Conservation (phyloP, 2,329 filamentous ascomycete species). For the Fusarium aywerte region DNA sequence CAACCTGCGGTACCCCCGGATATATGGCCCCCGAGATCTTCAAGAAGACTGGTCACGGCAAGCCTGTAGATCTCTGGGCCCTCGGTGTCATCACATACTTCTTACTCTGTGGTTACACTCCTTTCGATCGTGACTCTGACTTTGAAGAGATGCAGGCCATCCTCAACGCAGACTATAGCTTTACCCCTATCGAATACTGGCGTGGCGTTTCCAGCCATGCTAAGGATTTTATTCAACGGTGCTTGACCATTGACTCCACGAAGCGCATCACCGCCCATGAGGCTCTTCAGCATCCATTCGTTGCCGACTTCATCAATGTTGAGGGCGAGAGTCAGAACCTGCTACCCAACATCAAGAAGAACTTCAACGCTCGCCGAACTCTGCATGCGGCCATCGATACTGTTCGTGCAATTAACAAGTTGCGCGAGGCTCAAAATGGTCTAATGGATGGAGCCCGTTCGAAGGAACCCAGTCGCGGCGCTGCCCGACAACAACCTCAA, state of each 20-base stretch:
- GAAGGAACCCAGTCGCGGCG: conserved; percentile 59
- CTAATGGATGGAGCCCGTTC: conserved; percentile 71
- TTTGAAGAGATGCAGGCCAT: conserved; percentile 99
- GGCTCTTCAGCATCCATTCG: conserved; percentile 73
- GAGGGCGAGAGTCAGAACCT: conserved; percentile 68
- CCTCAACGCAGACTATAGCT: conserved; percentile 93
- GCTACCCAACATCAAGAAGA: conserved; percentile 76
- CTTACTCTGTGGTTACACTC: conserved; percentile 95
- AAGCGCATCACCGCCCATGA: conserved; percentile 92
- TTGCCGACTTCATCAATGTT: conserved; percentile 62
- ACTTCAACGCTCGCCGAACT: conserved; percentile 76
- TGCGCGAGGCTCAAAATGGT: conserved; percentile 70
- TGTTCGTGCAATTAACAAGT: conserved; percentile 76
- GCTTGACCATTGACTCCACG: conserved; percentile 88
- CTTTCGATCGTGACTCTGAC: conserved; percentile 96
- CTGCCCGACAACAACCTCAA: conserved; percentile 25
- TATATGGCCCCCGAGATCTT: conserved; percentile 99
- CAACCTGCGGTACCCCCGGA: conserved; percentile 95
- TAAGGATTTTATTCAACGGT: conserved; percentile 91
- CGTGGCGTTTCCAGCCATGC: conserved; percentile 86
- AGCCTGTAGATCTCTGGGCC: conserved; percentile 98
- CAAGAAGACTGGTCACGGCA: conserved; percentile 97
- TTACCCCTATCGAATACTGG: conserved; percentile 96
- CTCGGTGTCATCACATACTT: conserved; percentile 99
- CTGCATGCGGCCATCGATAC: conserved; percentile 77